These are phyloP conservation scores for Gonium pectorale DNA, from an alignment of 139 green algal genomes.

Conservation along the genomic window DNA sequence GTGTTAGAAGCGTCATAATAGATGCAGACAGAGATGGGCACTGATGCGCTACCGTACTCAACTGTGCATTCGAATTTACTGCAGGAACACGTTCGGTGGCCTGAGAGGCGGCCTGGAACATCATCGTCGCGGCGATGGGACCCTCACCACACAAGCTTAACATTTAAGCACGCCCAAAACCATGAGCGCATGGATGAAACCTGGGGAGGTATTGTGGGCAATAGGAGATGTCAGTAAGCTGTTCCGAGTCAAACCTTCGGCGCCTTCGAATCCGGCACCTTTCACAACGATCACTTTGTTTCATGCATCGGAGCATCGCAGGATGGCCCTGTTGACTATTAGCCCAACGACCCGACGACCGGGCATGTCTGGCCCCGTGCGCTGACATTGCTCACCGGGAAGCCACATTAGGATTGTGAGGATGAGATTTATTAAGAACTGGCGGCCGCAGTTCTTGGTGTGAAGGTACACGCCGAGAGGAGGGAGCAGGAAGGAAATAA, in stretches of 20 bases:
- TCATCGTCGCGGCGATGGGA: background rate
- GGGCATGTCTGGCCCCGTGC: background rate
- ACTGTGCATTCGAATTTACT: background rate
- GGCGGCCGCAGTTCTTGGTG: background rate
- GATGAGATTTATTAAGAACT: background rate
- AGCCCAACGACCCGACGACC: background rate
- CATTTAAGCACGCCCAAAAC: background rate
- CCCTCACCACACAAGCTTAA: background rate
- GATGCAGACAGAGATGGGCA: background rate
- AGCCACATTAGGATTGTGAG: conserved; percentile 4
- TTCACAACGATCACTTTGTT: no score
- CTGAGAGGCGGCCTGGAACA: background rate
- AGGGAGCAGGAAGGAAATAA: conserved; percentile 17
- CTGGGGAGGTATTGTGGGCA: background rate
- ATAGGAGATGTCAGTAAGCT: background rate
- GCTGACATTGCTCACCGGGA: background rate
- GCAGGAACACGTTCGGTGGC: no score
- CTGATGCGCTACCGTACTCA: background rate
- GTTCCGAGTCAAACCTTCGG: background rate
- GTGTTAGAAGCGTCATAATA: background rate
- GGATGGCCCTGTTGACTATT: no score
- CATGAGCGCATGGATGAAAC: conserved; percentile 16
- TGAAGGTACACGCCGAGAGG: conserved; percentile 14
- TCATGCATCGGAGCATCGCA: no score
- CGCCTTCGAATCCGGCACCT: background rate